Evolutionary conservation across 176 grass and related monocot genomes (phyloP).

Genomic region (Pontederia crassipes): DNA sequence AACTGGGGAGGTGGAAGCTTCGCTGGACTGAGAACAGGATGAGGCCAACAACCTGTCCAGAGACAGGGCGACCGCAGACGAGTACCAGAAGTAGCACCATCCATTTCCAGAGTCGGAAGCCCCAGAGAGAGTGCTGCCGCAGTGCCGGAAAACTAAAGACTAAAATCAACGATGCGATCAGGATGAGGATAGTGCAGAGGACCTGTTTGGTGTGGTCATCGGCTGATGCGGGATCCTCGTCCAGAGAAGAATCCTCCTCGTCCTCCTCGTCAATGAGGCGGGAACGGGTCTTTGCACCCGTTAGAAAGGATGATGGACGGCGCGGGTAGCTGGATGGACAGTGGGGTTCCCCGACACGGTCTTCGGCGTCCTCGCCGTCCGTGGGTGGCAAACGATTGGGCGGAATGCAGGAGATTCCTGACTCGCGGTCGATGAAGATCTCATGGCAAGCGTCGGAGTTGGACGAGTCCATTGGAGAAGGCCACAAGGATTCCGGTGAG

Average conservation of each 20-base stretch:
- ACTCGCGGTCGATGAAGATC: no score
- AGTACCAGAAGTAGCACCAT: conserved; percentile 56
- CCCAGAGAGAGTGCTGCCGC: conserved; percentile 30
- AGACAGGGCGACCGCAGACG: conserved; percentile 68
- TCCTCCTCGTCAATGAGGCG: conserved; percentile 67
- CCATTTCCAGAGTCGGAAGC: conserved; percentile 85
- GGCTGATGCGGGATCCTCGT: conserved; percentile 47
- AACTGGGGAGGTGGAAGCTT: conserved; percentile 62
- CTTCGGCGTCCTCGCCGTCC: no score
- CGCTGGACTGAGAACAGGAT: conserved; percentile 63
- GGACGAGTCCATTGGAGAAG: no score
- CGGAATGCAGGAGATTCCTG: no score
- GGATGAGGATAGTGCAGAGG: conserved; percentile 52
- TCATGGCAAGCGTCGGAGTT: no score
- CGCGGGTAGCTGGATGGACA: conserved; percentile 38
- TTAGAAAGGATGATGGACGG: conserved; percentile 22
- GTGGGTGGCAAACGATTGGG: no score
- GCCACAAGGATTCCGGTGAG: no score
- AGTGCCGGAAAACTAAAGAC: conserved; percentile 36
- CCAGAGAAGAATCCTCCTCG: neutral
- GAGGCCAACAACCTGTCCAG: conserved; percentile 66
- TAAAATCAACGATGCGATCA: conserved; percentile 40
- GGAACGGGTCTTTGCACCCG: conserved; percentile 49
- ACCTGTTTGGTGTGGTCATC: conserved; percentile 57
- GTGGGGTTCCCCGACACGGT: conserved; percentile 37